A percentile compares a stretch with the other conserved stretches of the same genome.
Evolutionary conservation across 345 rosid genomes (phyloP).

Genomic region (Melaleuca alternifolia): DNA sequence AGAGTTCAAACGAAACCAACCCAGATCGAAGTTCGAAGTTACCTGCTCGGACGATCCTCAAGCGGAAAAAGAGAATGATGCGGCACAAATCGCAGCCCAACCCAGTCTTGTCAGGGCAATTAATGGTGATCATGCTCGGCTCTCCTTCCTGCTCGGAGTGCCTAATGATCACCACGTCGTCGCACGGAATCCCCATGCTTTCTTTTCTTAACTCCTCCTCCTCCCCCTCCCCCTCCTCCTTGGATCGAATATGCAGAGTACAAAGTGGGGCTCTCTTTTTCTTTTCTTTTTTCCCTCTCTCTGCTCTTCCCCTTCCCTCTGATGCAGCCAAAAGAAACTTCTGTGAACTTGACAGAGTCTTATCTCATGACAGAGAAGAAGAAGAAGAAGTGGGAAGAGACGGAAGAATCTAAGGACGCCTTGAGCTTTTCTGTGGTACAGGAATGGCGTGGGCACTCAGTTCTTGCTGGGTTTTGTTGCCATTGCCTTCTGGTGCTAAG

Average conservation of each 20-base stretch:
- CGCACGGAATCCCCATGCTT: constrained; percentile 66
- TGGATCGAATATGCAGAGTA: not conserved
- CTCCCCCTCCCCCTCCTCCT: not conserved
- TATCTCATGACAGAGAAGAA: not conserved
- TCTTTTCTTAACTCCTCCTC: not conserved
- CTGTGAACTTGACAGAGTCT: not conserved
- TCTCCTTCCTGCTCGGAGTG: constrained; percentile 72
- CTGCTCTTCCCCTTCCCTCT: not conserved
- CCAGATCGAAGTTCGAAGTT: not conserved
- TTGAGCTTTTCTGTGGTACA: not conserved
- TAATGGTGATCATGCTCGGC: constrained; percentile 60
- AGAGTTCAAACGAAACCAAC: not conserved
- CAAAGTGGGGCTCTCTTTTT: not conserved
- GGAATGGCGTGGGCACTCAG: not conserved
- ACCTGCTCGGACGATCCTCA: constrained; percentile 90
- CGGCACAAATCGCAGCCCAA: constrained; percentile 91
- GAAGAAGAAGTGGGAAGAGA: not conserved
- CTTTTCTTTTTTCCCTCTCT: not conserved
- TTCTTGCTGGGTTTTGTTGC: not conserved
- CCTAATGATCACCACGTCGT: constrained; percentile 75
- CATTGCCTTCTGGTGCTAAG: not conserved
- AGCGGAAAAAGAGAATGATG: constrained; percentile 85
- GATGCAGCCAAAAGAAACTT: not conserved
- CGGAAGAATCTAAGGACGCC: not conserved
- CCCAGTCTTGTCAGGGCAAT: constrained; percentile 98